Percentiles rank a stretch among this genome's conserved stretches.
These are phyloP conservation scores for Paecilomyces sp. DNA, from an alignment of 2,329 filamentous ascomycete genomes.

Conservation along the genomic window DNA sequence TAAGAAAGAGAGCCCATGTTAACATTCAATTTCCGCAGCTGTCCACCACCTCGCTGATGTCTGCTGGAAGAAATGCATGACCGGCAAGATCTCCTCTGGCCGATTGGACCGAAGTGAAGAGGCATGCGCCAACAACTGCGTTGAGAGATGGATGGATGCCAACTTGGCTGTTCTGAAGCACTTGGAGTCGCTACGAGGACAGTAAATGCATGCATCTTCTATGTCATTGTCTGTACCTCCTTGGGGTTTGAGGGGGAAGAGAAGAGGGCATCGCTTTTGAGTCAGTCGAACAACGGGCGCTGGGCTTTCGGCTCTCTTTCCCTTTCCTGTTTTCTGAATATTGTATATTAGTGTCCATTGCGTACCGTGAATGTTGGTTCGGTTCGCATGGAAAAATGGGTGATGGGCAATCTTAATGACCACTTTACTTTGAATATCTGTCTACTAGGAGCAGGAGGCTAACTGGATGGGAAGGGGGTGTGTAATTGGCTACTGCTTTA, in stretches of 20 bases:
- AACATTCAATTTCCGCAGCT: conserved; percentile 32
- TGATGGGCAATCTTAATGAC: neutral
- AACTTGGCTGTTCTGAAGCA: conserved; percentile 81
- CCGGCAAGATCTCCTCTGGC: conserved; percentile 61
- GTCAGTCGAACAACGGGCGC: neutral
- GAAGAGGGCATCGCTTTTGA: neutral
- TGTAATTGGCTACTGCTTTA: neutral
- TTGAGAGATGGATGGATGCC: conserved; percentile 87
- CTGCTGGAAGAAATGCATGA: conserved; percentile 94
- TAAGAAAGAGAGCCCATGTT: conserved; percentile 3
- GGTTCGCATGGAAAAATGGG: neutral
- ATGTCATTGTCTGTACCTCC: neutral
- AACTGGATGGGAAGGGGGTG: neutral
- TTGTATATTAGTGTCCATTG: neutral
- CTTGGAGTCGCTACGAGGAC: conserved; percentile 57
- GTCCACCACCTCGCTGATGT: conserved; percentile 63
- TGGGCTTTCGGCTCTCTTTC: neutral
- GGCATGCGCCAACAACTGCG: conserved; percentile 81
- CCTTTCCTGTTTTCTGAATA: neutral
- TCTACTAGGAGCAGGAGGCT: neutral
- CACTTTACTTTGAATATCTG: neutral
- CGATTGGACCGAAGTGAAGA: conserved; percentile 73
- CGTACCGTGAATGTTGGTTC: neutral
- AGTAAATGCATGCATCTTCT: conserved; percentile 13
- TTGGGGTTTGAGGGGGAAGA: neutral